Evolutionary conservation across 306 rosid genomes (phyloP), one percentile per base, ranked within the genome.

Genomic region (Sesbania bispinosa): DNA sequence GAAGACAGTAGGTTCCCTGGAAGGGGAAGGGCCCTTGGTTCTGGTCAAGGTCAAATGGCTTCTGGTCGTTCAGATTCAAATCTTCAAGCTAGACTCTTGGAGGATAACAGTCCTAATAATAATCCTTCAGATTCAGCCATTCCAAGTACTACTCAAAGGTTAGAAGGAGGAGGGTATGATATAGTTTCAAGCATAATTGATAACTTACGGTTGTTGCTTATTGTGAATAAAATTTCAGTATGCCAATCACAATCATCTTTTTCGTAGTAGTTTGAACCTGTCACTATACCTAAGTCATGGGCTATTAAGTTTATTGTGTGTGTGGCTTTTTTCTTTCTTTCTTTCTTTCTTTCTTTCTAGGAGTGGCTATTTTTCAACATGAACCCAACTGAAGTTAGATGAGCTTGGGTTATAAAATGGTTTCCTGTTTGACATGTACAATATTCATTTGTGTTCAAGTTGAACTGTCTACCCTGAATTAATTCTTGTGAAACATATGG

Each of bases 81-180:
- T 75, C 86, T 94, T 63, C 99, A 91, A 80, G 89, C 83, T 76
- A 83, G 99, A 74, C 94, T 94, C 45, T 71, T 94, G 85, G 97
- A 88, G 53, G 67, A 78, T 76, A 76, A 76, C 54, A 75, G 80
- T 79, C 82, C 80, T 43, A 74, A 74, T 43, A 74, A 74, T 58
- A 87, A 16, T 39, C 77, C 79, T 41, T 57, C 82, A 26, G 85
- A 88, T 52, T 41, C 75, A 50, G 63, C 84, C 72, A 55, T 75
- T 50, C 81, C 18, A 43, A 79, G 74, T 59, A 52, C 87, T 72
- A 70, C 85, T 58, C 90, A 64, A 61, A 93, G 62, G 51, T 73
- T 80, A 52, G 50, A 87, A 45, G 87, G 78, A 76, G 95, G 87
- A 82, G 89, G 97, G 99, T 94, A 82, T 53, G 78, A 14, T 60